Evolutionary conservation across 768 basidiomycete genomes (phyloP), one percentile per base, ranked within the genome.

Genomic region (Boletus subcaerulescens): DNA sequence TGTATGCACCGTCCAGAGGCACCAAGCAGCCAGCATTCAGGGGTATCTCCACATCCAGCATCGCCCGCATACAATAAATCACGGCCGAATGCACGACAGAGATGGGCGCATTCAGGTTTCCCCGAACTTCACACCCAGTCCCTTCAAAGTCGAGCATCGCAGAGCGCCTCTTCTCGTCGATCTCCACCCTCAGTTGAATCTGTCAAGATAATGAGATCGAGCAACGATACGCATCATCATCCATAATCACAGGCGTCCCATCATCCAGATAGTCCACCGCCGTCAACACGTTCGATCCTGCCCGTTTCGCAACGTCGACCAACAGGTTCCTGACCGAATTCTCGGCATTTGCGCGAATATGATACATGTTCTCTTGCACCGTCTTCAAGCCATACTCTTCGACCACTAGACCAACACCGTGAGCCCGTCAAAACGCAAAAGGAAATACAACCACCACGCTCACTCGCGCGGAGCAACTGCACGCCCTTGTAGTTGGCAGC

Each of bases 1-100:
- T 15, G 41, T 9, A 73, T 80, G 48, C 60, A 91, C 91, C 84
- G 22, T 87, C 81, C 36, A 94, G 75, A 1, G 93, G 93, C 9
- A 93, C 89, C 10, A 98, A 79, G 66, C 94, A 97, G 1, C 95
- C 95, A 22, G 93, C 91, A 68, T 98, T 98, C 26, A 98, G 79
- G 12, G 95, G 95, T 42, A 97, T 96, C 62, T 93, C 89, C 32
- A 82, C 69, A 67, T 91, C 84, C 32, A 93, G 75, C 91, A 93
- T 93, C 17, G 89, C 75, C 29, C 91, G 82, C 83, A 93, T 87
- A 74, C 89, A 93, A 68, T 93, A 93, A 56, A 93, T 92, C 38
- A 93, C 85, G 4, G 91, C 90, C 3, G 89, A 89, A 64, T 92
- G 90, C 5, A 89, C 90, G 39, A 93, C 92, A 5, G 87, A 88